Base-by-base conservation (phyloP, 2,329 filamentous ascomycete species). In the Aspergillus spinulosporus region DNA sequence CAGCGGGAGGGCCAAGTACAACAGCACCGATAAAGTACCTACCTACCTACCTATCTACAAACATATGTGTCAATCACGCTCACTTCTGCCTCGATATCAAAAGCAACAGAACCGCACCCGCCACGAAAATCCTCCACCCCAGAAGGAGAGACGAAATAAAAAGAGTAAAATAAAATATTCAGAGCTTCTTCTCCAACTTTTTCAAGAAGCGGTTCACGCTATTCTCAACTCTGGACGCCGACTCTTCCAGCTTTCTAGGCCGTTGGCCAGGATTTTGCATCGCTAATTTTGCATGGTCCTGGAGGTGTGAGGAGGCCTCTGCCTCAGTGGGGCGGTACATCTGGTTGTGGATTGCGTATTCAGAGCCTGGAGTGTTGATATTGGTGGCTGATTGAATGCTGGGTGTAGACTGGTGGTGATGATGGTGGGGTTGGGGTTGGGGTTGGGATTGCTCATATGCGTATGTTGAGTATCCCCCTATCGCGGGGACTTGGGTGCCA, bases 341-440 rank as follows among this genome's bases (percentile, higher is more conserved):
- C 59, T 80, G 78, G 40, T 64, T 72, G 62, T 80, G 78, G 7
- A 80, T 64, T 58, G 76, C 72, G 55, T 78, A 79, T 37, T 72
- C 72, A 11, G 62, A 71, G 58, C 51, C 57, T 42, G 59, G 59
- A 49, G 59, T 47, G n/a, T 12, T 12, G 34, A 12, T 12, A 12
- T 12, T 37, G 15, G 32, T 26, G 47, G 50, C 62, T 60, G 26
- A 61, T 28, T 26, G 31, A 28, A 31, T 46, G 44, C 44, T 31
- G 28, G 12, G 44, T 9, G 43, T 15, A 11, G 28, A 31, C 7
- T 46, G 43, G n/a, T 15, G 29, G 9, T 45, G 42, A 12, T 43
- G 50, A n/a, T 40, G 21, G 5, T 21, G 21, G 21, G 21, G 21
- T 21, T 21, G 21, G 21, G 59, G 21, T 57, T 62, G 4, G 65